A percentile compares a stretch with the other conserved stretches of the same genome.
Conservation (phyloP, 106 monocot genomes). For the Platanthera guangdongensis region DNA sequence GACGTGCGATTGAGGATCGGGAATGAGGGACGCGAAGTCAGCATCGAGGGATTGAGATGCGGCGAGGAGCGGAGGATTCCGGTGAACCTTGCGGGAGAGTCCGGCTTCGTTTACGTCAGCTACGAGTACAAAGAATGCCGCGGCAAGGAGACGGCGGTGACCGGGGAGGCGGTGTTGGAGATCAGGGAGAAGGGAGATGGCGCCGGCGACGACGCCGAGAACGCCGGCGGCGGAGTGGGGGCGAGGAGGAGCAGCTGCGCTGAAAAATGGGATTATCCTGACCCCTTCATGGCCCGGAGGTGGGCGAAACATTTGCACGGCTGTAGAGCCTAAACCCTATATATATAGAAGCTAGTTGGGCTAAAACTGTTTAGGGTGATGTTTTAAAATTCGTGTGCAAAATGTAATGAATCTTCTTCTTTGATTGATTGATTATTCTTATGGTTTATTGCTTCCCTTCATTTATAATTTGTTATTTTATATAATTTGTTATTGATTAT, state of each 20-base stretch:
- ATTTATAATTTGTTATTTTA: too few species aligned
- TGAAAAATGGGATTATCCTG: constrained; percentile 69
- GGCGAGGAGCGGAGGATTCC: constrained; percentile 78
- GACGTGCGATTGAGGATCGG: constrained; percentile 59
- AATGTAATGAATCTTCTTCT: too few species aligned
- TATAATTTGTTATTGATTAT: too few species aligned
- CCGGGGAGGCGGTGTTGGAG: constrained; percentile 45
- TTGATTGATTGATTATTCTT: too few species aligned
- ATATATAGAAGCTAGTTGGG: too few species aligned
- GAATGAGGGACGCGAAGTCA: constrained; percentile 31
- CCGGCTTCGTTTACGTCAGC: constrained; percentile 36
- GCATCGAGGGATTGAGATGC: constrained; percentile 56
- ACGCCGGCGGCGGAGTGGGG: constrained; percentile 9
- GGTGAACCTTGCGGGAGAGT: constrained; percentile 25
- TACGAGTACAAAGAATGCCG: constrained; percentile 71
- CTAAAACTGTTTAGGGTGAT: too few species aligned
- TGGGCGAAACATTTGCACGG: constrained; percentile 97
- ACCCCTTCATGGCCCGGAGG: constrained; percentile 87
- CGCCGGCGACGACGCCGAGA: constrained; percentile 3
- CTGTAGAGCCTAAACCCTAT: constrained; percentile 25
- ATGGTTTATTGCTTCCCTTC: too few species aligned
- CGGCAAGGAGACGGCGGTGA: constrained; percentile 30
- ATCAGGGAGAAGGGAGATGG: constrained; percentile 36
- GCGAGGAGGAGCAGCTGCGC: constrained; percentile 45
- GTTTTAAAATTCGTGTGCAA: too few species aligned